Percentiles rank a stretch among this genome's conserved stretches.
Evolutionary conservation across 257 asterid genomes (phyloP).

Genomic region (Fraxinus excelsior): DNA sequence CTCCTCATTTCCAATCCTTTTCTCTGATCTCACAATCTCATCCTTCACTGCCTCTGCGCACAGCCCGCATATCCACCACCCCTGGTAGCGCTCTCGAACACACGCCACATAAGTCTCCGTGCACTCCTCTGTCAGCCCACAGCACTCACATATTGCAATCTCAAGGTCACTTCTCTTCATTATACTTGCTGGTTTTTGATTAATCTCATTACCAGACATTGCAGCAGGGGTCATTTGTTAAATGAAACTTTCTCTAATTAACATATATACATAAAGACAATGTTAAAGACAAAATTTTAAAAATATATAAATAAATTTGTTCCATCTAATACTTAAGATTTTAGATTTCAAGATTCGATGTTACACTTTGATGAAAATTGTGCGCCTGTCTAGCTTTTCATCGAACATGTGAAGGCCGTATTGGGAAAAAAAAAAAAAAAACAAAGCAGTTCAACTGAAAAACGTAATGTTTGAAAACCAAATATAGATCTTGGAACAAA

Average conservation of each 20-base stretch:
- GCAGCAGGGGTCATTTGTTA: not conserved
- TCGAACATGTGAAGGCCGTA: not conserved
- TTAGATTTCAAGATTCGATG: not conserved
- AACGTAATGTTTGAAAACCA: conserved; percentile 15
- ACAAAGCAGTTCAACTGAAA: conserved; percentile 14
- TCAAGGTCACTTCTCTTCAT: conserved; percentile 42
- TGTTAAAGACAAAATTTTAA: not conserved
- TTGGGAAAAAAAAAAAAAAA: not conserved
- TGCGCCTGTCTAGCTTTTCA: not conserved
- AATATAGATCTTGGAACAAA: not conserved
- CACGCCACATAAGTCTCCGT: conserved; percentile 62
- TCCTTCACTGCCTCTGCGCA: conserved; percentile 87
- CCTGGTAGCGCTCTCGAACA: conserved; percentile 59
- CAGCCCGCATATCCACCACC: conserved; percentile 90
- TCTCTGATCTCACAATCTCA: conserved; percentile 54
- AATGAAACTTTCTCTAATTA: not conserved
- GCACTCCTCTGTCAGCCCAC: conserved; percentile 85
- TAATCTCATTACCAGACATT: conserved; percentile 28
- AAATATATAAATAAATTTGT: not conserved
- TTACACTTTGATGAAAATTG: not conserved
- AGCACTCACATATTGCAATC: conserved; percentile 70
- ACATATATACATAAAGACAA: not conserved
- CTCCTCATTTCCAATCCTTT: conserved; percentile 57
- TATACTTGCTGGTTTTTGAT: conserved; percentile 17
- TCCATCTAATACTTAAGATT: not conserved